Evolutionary conservation across 2,329 filamentous ascomycete genomes (phyloP).

Genomic region (Elsinoe fawcettii): DNA sequence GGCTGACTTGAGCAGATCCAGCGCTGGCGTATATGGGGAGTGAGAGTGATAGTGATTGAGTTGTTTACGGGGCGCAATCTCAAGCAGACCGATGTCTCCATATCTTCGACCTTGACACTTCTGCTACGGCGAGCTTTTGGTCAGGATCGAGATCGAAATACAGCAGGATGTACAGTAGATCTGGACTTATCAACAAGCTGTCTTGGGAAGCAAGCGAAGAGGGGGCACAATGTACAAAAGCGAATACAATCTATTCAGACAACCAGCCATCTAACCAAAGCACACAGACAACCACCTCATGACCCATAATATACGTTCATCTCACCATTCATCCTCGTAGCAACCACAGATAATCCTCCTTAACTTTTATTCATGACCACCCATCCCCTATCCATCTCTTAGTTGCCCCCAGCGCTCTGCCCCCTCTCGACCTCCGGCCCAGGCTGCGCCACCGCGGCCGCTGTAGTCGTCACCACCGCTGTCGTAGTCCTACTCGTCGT

Average conservation of each 20-base stretch:
- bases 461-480: not conserved
- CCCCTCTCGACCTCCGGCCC: not conserved
- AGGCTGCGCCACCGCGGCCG: not conserved
- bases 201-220: not conserved
- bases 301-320: not conserved
- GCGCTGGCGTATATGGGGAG: not conserved
- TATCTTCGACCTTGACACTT: no score
- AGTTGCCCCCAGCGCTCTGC: not conserved
- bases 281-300: not conserved
- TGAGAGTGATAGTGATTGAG: constrained; percentile 11
- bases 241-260: not conserved
- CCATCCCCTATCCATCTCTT: not conserved
- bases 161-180: no score
- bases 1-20: constrained; percentile 9
- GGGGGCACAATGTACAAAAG: not conserved
- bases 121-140: no score
- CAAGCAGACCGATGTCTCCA: no score
- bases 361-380: not conserved
- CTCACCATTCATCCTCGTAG: not conserved
- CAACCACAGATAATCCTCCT: not conserved
- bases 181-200: not conserved
- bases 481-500: not conserved
- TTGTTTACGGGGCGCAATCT: no score
- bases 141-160: no score
- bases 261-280: not conserved